Evolutionary conservation across 768 basidiomycete species (phyloP), one percentile per base, ranked within the genome.

Genomic region (Gloeopeniophorella convolvens): DNA sequence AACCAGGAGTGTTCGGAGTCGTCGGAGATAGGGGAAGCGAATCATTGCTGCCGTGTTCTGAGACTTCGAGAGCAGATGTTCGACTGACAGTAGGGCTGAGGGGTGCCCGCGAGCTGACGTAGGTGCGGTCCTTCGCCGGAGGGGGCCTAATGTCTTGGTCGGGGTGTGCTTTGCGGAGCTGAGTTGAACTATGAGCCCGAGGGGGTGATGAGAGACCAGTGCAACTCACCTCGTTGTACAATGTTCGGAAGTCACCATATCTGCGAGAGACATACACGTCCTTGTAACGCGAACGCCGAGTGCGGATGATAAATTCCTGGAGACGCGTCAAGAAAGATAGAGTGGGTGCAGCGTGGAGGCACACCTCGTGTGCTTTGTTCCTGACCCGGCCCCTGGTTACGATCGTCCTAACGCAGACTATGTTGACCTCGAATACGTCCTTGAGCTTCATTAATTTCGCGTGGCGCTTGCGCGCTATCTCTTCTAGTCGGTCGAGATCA

Each of bases 281-380:
- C 2, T 72, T 75, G 55, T 75, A 75, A 12, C 79, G 74, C 5
- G 81, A 77, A 34, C 92, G 76, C 13, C 84, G 76, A 0, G 94
- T 98, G 26, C 91, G 81, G 26, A 99, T 81, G 59, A 99, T 83
- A 65, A 99, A 99, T 75, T 98, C 96, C 88, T 98, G 45, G 30
- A 30, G 46, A 42, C 21, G 13, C 21, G 16, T 10, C 42, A 35
- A 49, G 24, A 2, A 45, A 27, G 33, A 45, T 6, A 42, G 48
- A 27, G 27, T 34, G 48, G 21, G 23, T 24, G 16, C 32, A 50
- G 28, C 51, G 44, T 34, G 39, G 10, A 5, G 58, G 70, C 79
- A 56, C 62, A 89, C 94, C 69, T 99, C 94, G 66, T 96, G 94
- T 11, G 73, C 78, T 59, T 84, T 80, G 64, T 80, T 91, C 51